Conservation (phyloP, 495 filamentous ascomycete genomes). For the Glarea lozoyensis region DNA sequence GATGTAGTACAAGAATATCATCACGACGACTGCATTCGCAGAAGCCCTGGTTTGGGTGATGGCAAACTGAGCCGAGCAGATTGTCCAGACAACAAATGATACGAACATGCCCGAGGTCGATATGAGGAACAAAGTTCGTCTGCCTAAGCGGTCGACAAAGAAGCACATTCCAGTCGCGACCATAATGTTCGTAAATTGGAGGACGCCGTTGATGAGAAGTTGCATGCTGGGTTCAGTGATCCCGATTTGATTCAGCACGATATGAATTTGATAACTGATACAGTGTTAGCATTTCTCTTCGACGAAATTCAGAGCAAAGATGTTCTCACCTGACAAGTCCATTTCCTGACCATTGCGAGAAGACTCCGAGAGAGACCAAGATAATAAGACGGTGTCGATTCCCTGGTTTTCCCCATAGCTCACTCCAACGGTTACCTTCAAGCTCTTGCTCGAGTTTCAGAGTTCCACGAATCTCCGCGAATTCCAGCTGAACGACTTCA, state of each 20-base stretch:
- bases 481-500: slow-evolving; percentile 16
- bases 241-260: slow-evolving; percentile 19
- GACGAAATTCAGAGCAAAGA: background rate
- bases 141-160: slow-evolving; percentile 30
- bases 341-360: slow-evolving; percentile 40
- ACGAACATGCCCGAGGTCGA: slow-evolving; percentile 29
- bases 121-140: slow-evolving; percentile 27
- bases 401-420: slow-evolving; percentile 23
- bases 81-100: slow-evolving; percentile 26
- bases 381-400: slow-evolving; percentile 25
- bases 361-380: slow-evolving; percentile 25
- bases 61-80: slow-evolving; percentile 21
- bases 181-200: slow-evolving; percentile 31
- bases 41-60: slow-evolving; percentile 14
- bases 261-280: slow-evolving; percentile 33
- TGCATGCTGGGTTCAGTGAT: slow-evolving; percentile 19
- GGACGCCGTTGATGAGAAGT: slow-evolving; percentile 34
- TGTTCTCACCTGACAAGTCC: slow-evolving; percentile 25
- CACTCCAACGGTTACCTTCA: slow-evolving; percentile 16
- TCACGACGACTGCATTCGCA: slow-evolving; percentile 26
- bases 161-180: slow-evolving; percentile 32
- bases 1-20: slow-evolving; percentile 32
- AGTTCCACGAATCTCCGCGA: slow-evolving; percentile 28
- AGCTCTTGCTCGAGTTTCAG: slow-evolving; percentile 38
- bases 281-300: background rate